Base-by-base conservation (phyloP, 2,329 filamentous ascomycete genomes). In the Arachnopeziza araneosa region DNA sequence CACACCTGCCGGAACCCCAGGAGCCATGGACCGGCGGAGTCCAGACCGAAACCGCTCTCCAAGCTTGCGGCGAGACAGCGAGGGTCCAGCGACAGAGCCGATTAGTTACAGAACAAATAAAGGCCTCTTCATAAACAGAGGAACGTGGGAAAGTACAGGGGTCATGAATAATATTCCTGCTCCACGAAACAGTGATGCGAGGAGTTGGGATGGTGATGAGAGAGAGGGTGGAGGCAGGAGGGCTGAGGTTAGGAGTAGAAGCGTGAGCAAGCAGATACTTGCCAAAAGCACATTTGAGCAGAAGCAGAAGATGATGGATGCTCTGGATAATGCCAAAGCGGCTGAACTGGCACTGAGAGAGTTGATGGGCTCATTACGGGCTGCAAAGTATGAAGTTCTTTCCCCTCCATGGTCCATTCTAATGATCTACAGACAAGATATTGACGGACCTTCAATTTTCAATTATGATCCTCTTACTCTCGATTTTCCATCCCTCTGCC, bases 401-500 rank as follows among this genome's bases (percentile, higher is more conserved):
- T n/a, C 17, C 48, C n/a, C 44, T 21, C 22, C 58, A n/a, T 21
- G 48, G 26, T 24, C 23, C 24, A 56, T 58, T 52, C 49, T 57
- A 54, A 26, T 61, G 67, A 55, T 67, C 22, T 50, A 23, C 63
- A 86, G 83, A 67, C 78, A 80, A 67, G 79, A 83, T 53, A 76
- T 85, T 54, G 80, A 85, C 62, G 77, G 79, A 65, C 81, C 82
- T 9, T 77, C 79, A 66, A 84, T 85, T 2, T 87, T 88, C 68
- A 89, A 93, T 65, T 96, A 96, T 75, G 90, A 97, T 66, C 89
- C 93, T 36, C 84, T 93, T 62, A 81, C 89, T 5, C 85, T 96
- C 72, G 91, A 91, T 61, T 97, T 96, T 69, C 91, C 93, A 7
- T 87, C 89, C 7, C 81, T 98, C 50, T 91, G 88, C 44, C 83